These are phyloP conservation scores for Penicillium concentricum DNA, from an alignment of 2,329 filamentous ascomycete genomes.

Conservation along the genomic window DNA sequence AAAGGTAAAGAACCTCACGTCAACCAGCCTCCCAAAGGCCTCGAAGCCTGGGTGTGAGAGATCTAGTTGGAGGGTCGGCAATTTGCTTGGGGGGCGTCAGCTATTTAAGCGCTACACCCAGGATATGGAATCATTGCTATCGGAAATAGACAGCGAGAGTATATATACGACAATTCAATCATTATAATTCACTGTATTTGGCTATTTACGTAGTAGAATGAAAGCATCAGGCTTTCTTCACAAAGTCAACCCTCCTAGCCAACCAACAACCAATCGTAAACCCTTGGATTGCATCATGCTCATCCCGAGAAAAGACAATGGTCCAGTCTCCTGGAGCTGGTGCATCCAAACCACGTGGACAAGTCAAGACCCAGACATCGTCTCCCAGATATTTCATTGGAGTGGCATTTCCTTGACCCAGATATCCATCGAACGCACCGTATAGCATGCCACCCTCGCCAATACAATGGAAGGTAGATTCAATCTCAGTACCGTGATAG, in stretches of 20 bases:
- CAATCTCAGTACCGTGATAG: conserved; percentile 39
- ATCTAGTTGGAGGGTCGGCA: too few species aligned
- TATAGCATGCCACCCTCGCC: conserved; percentile 42
- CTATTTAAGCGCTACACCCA: too few species aligned
- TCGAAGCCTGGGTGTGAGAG: too few species aligned
- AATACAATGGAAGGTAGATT: conserved; percentile 38
- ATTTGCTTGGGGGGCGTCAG: too few species aligned
- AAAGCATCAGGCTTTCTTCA: conserved; percentile 4
- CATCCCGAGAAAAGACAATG: conserved; percentile 34
- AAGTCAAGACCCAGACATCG: conserved; percentile 42
- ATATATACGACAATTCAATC: background rate
- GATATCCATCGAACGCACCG: conserved; percentile 44
- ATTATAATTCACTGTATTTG: background rate
- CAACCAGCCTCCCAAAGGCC: too few species aligned
- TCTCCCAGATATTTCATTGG: conserved; percentile 41
- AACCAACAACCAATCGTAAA: conserved; percentile 45
- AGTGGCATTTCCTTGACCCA: conserved; percentile 41
- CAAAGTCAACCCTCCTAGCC: conserved; percentile 29
- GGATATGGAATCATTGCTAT: too few species aligned
- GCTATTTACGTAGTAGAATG: background rate
- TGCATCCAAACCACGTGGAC: conserved; percentile 44
- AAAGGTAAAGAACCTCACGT: too few species aligned
- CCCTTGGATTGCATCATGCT: conserved; percentile 21
- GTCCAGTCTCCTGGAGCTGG: conserved; percentile 48
- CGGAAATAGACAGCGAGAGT: background rate